Base-by-base conservation (phyloP, 345 rosid genomes). In the Eucalyptus camaldulensis region DNA sequence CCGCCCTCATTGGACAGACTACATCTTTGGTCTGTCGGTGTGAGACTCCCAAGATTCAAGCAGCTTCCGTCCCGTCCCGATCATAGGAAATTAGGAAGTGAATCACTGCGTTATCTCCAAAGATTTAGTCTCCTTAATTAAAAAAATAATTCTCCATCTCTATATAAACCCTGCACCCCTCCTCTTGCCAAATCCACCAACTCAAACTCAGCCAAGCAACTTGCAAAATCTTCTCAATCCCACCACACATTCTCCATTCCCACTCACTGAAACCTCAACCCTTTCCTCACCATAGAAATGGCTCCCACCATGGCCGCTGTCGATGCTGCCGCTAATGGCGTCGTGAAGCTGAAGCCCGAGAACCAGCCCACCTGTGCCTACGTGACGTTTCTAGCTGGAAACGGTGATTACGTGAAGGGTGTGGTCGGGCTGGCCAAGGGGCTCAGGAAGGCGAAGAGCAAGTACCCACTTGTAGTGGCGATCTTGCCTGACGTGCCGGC, bases 391-490 rank as follows among this genome's bases (percentile, higher is more conserved):
- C 50, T 85, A 53, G 90, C 87, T 9, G 87, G 90, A n/a, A 56
- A 88, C 81, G 88, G 88, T 12, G 93, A 93, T 67, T 92, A 93
- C 33, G 87, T 88, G 67, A 91, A 93, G 62, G 93, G 94, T 22
- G 94, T 92, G 67, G 93, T 92, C n/a, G 93, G 93, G 37, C 50
- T 93, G 43, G 92, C 92, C 88, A 93, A 92, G 88, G 94, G 94
- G 17, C n/a, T 93, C 40, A 90, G 92, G 91, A 93, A 92, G 88
- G 93, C 29, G 21, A 69, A 58, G 80, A 92, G 93, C 87, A 88
- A 86, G 88, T 91, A 92, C 88, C 93, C 93, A 9, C 90, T 92
- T 0, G 93, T 93, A 86, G 94, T 93, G 37, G 92, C 94, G 2
- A 13, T 91, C 44, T 76, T 93, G 87, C 94, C 94, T 3, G 94